Conservation (phyloP, 331 rosid genomes). For the Spiraea crenata region DNA sequence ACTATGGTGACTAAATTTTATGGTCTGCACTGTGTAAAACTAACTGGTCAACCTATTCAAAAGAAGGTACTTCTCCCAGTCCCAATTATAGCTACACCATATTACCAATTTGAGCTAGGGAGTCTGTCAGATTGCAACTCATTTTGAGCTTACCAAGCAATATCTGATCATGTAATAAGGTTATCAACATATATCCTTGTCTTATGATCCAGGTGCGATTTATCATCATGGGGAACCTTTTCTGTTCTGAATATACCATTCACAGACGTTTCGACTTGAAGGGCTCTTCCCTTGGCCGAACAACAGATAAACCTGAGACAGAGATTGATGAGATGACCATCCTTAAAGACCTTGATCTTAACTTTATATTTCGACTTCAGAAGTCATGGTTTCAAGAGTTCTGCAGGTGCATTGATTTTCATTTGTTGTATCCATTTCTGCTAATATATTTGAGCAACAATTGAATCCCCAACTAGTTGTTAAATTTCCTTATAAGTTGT, state of each 20-base stretch:
- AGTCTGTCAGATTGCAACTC: not conserved
- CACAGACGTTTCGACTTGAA: slow-evolving; percentile 82
- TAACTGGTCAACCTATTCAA: slow-evolving; percentile 64
- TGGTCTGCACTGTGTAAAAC: slow-evolving; percentile 83
- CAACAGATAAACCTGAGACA: slow-evolving; percentile 55
- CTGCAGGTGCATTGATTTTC: slow-evolving; percentile 46
- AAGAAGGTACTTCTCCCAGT: slow-evolving; percentile 51
- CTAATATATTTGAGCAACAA: not conserved
- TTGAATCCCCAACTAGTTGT: not conserved
- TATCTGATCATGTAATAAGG: too few relatives aligned
- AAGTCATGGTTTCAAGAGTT: slow-evolving; percentile 62
- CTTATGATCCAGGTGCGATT: slow-evolving; percentile 59
- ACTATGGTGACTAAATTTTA: slow-evolving; percentile 70
- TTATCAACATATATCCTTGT: not conserved
- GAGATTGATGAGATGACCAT: slow-evolving; percentile 75
- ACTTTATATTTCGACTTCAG: slow-evolving; percentile 64
- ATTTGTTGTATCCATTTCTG: not conserved
- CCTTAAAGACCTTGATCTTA: slow-evolving; percentile 88
- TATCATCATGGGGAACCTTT: slow-evolving; percentile 85
- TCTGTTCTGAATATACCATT: slow-evolving; percentile 49
- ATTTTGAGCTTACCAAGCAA: too few relatives aligned
- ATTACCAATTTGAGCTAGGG: not conserved
- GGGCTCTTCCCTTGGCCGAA: slow-evolving; percentile 79
- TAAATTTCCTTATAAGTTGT: too few relatives aligned
- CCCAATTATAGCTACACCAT: not conserved